Base-by-base conservation (phyloP, 148 eudicot species). In the Suaeda aralocaspica region DNA sequence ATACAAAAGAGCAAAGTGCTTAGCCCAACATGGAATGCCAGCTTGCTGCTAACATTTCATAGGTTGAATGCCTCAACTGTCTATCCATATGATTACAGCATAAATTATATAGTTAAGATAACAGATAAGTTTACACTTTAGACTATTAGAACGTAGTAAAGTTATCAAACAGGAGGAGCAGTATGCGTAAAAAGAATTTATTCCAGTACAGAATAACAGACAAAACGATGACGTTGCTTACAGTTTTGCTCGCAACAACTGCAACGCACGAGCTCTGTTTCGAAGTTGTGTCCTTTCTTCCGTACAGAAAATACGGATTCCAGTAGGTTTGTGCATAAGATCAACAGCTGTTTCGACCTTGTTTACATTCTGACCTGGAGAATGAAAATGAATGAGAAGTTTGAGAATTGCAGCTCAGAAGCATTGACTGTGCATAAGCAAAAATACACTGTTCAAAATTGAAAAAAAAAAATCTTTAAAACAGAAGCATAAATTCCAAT, bases 331-430 rank as follows among this genome's bases (percentile, higher is more conserved):
- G 82, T 95, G 99, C 78, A 84, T 45, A 75, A 95, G 97, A 82
- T 95, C 97, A 67, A 85, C 85, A 55, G 99, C 99, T 36, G 99
- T 91, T 83, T 95, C 99, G 69, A 95, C 99, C 86, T 95, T 95
- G 83, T 95, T 95, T 71, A 95, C 99, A 84, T 95, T 95, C 83
- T 95, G 99, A 70, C 99, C 99, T 95, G 93, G 68, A 80, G 26
- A 66, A 34, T 39, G 42, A 73, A 76, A 26, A 76, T 82, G 64
- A 72, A 63, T 72, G 69, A 78, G 78, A 63, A 72, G 14, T n/a
- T n/a, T n/a, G n/a, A 44, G 42, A 57, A 21, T 28, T 44, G 39
- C 58, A 52, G 59, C 57, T 36, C 29, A 62, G 56, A 60, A 74
- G 48, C 2, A 59, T 24, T 58, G 61, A 49, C 45, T 36, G 9